Conservation (phyloP, 1,284 basidiomycete species). For the Xerocomus cyaneibrunnescens region DNA sequence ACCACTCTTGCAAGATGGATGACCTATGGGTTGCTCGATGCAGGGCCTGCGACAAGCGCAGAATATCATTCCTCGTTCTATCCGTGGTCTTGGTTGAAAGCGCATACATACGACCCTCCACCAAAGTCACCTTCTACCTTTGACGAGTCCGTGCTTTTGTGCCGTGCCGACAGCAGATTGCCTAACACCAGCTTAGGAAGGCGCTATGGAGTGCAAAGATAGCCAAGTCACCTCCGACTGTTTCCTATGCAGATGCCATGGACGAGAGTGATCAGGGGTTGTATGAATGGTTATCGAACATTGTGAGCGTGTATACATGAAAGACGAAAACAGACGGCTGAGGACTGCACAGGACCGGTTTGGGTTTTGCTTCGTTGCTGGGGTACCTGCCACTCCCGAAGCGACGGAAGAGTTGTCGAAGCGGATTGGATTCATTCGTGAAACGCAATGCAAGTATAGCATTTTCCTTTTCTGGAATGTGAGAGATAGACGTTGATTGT, state of each 20-base stretch:
- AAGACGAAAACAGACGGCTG: not conserved
- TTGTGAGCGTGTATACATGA: constrained; percentile 52
- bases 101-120: constrained; percentile 75
- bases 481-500: constrained; percentile 1
- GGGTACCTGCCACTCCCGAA: constrained; percentile 79
- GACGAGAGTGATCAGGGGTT: constrained; percentile 62
- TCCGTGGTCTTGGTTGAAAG: constrained; percentile 83
- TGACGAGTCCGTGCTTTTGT: constrained; percentile 42
- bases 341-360: constrained; percentile 61
- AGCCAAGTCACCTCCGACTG: constrained; percentile 70
- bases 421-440: constrained; percentile 85
- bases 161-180: not conserved
- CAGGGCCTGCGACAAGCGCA: constrained; percentile 58
- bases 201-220: constrained; percentile 84
- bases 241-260: constrained; percentile 80
- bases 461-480: constrained; percentile 1
- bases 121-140: constrained; percentile 29
- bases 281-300: constrained; percentile 78
- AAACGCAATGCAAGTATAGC: constrained; percentile 77
- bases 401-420: constrained; percentile 80
- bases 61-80: constrained; percentile 72
- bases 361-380: constrained; percentile 88
- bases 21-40: constrained; percentile 9
- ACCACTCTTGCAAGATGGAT: not conserved
- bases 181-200: constrained; percentile 46